A percentile compares a stretch with the other conserved stretches of the same genome.
Conservation (phyloP, 148 eudicot species). For the Agrostemma githago region DNA sequence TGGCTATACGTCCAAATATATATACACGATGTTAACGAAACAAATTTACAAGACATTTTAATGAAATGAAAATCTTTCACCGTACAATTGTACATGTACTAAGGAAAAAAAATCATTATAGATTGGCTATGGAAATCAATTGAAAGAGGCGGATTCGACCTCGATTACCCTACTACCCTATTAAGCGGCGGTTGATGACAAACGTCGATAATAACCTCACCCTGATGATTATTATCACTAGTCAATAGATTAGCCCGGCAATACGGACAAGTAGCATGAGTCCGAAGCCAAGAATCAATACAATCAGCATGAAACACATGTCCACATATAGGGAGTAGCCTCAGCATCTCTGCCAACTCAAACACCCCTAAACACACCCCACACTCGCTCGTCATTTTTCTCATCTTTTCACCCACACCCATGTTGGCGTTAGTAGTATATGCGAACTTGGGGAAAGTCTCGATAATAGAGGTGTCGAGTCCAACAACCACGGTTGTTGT, state of each 20-base stretch:
- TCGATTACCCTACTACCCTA: too few relatives aligned
- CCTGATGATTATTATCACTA: too few relatives aligned
- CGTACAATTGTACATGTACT: too few relatives aligned
- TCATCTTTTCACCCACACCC: background rate
- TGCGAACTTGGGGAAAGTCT: slow-evolving; percentile 21
- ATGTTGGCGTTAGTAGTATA: background rate
- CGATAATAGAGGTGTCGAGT: slow-evolving; percentile 19
- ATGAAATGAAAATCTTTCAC: too few relatives aligned
- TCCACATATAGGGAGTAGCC: slow-evolving; percentile 16
- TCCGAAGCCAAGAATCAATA: slow-evolving; percentile 18
- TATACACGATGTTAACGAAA: too few relatives aligned
- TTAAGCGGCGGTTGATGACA: too few relatives aligned
- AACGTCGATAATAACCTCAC: too few relatives aligned
- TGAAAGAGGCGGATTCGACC: too few relatives aligned
- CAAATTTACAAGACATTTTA: too few relatives aligned
- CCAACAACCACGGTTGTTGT: slow-evolving; percentile 10
- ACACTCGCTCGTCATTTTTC: slow-evolving; percentile 1
- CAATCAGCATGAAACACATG: slow-evolving; percentile 27
- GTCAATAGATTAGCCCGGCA: slow-evolving; percentile 17
- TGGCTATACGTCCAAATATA: too few relatives aligned
- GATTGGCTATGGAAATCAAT: too few relatives aligned
- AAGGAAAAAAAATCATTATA: too few relatives aligned
- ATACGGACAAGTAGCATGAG: slow-evolving; percentile 17
- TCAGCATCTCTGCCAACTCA: slow-evolving; percentile 13
- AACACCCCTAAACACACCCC: slow-evolving; percentile 26